Base-by-base conservation (phyloP, 306 rosid species). In the Pyrus communis region DNA sequence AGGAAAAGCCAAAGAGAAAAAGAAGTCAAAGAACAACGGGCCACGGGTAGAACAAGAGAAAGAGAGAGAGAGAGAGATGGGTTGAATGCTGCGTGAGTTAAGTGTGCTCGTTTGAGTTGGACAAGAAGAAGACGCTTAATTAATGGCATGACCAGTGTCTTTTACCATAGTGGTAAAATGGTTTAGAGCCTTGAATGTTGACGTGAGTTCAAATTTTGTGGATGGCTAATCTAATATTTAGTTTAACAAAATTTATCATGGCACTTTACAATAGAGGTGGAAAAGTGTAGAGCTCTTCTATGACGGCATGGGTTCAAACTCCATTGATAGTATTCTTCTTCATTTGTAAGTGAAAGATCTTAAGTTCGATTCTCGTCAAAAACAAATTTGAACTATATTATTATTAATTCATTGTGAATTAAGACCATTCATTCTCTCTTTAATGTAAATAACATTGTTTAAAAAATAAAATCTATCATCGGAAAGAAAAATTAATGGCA, bases 371-470 rank as follows among this genome's bases (percentile, higher is more conserved):
- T 38, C 2, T 7, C 42, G 2, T 6, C 2, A 38, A 38, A 38
- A 38, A 7, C 0, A 0, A 38, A 38, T 2, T 7, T 38, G 0
- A 38, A 38, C 2, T 38, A 38, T 0, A 38, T 7, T 7, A 38
- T 38, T 7, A 38, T 0, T 38, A 38, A 7, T 0, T 1, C 0
- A 7, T 38, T 38, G 0, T 38, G 2, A 7, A 2, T 2, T 38
- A 7, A 38, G 2, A 0, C 0, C 2, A 38, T 7, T 0, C 0
- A 0, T 2, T 1, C 40, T 35, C 1, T 38, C 0, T 35, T 38
- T 38, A 38, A 7, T 7, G 42, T 38, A 7, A 38, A 38, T 38
- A 38, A 38, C 0, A 38, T 38, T 1, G 9, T 7, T 38, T 35
- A 35, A 7, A 35, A 35, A 33, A 5, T 33, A 33, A 33, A 33